phyloP scores from a whole-genome alignment of 176 grass and related monocot species.

The Juncus inflexus region DNA sequence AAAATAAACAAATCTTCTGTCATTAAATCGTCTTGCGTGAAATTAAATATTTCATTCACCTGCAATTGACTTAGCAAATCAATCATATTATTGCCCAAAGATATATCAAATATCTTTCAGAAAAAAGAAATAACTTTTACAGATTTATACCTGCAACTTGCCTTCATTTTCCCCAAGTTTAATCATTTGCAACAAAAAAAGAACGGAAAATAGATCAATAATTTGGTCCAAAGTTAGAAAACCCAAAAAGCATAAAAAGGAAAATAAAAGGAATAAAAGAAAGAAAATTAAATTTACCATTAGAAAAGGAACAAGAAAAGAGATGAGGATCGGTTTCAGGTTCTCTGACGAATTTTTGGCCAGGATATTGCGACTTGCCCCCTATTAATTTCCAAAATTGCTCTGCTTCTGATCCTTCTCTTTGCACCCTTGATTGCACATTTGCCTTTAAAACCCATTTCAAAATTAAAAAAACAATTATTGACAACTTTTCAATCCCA shows the following conservation, averaged over 20 bases:
- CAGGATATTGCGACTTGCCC: conserved; percentile 81
- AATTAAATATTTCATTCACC: conserved; percentile 98
- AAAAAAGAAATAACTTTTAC: conserved; percentile 25
- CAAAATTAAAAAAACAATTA: not conserved
- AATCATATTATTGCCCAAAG: conserved; percentile 26
- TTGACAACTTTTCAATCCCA: not conserved
- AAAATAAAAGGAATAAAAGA: conserved; percentile 18
- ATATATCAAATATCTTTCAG: not conserved
- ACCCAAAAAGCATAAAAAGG: conserved; percentile 10
- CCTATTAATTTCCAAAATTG: conserved; percentile 92
- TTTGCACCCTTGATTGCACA: conserved; percentile 85
- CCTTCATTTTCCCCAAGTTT: conserved; percentile 46
- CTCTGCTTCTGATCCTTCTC: conserved; percentile 92
- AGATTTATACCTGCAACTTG: conserved; percentile 66
- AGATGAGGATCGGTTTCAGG: conserved; percentile 84
- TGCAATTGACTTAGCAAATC: conserved; percentile 34
- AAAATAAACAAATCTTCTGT: conserved; percentile 93
- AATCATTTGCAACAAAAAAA: conserved; percentile 27
- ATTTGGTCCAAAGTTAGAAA: conserved; percentile 11
- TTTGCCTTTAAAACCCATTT: conserved; percentile 56
- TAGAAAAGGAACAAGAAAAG: conserved; percentile 77
- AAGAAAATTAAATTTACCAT: conserved; percentile 50
- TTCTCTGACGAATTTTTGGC: conserved; percentile 78
- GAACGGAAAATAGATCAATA: conserved; percentile 24
- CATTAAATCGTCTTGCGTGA: conserved; percentile 97